Evolutionary conservation across 768 basidiomycete species (phyloP).

Genomic region (Agrocybe pediades): DNA sequence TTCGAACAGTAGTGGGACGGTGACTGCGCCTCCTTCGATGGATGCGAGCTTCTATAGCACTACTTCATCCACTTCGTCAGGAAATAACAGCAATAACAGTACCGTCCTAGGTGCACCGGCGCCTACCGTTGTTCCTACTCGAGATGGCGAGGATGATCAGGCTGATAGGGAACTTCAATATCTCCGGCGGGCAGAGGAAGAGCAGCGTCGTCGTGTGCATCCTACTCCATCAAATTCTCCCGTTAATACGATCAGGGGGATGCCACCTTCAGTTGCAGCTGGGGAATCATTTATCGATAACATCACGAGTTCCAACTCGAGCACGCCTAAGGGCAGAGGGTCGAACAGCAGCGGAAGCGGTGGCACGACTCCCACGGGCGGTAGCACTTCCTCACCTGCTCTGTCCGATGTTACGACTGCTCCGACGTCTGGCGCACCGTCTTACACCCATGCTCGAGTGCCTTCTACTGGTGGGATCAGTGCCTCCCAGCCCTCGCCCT

Average conservation of each 20-base stretch:
- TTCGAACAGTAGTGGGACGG: constrained; percentile 2
- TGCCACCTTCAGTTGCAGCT: constrained; percentile 21
- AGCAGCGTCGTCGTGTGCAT: constrained; percentile 30
- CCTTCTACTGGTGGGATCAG: constrained; percentile 6
- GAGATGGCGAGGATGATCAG: constrained; percentile 1
- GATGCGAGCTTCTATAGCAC: constrained; percentile 20
- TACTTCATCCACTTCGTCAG: constrained; percentile 25
- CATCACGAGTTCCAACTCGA: constrained; percentile 2
- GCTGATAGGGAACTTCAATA: constrained; percentile 24
- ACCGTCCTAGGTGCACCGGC: constrained; percentile 21
- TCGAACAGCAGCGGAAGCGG: constrained; percentile 8
- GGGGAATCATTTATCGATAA: constrained; percentile 5
- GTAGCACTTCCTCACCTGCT: constrained; percentile 3
- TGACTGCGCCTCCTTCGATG: constrained; percentile 4
- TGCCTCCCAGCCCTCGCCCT: constrained; percentile 17
- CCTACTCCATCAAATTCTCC: constrained; percentile 72
- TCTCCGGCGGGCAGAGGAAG: constrained; percentile 28
- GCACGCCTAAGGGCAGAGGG: not conserved
- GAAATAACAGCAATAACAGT: constrained; percentile 22
- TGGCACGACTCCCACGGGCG: constrained; percentile 10
- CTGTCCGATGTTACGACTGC: not conserved
- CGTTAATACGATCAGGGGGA: constrained; percentile 25
- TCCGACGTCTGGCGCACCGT: not conserved
- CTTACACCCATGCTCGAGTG: not conserved
- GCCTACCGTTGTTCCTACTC: not conserved